Base-by-base conservation (phyloP, 768 basidiomycete genomes). In the Pleurotus citrinopileatus region DNA sequence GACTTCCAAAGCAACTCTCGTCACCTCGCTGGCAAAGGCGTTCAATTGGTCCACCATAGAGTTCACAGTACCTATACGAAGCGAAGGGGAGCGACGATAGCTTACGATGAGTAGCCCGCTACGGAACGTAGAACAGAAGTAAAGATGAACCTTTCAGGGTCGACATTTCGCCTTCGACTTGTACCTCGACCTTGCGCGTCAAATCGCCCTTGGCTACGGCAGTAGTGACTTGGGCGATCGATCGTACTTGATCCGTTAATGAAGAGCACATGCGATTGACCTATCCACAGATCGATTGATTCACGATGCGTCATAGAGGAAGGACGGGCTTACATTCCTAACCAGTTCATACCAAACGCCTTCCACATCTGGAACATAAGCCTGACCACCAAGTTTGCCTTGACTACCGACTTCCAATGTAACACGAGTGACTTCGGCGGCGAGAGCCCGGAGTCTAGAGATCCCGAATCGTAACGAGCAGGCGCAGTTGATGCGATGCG, bases 11-110 rank as follows among this genome's bases (percentile, higher is more conserved):
- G 92, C 91, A 42, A 95, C 87, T 57, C 89, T 77, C 3, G 85
- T 89, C 25, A 89, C 82, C 57, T 94, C 91, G 2, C 82, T 83
- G 13, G 92, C 89, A 64, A 94, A 94, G 4, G 87, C 89, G 60
- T 87, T 84, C 58, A 94, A 69, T 52, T 89, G 88, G 66, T 92
- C 91, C 66, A 94, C 91, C 93, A 96, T 96, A 15, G 86, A 87
- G 63, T 95, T 95, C 57, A 92, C 89, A 10, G 89, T 91, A 20
- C 80, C 74, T 76, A 26, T 25, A 6, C 4, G 15, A 32, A 29
- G 8, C 22, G n/a, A 47, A 25, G 9, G 46, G 10, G 9, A n/a
- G 52, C 15, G 8, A 50, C n/a, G 37, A 29, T 27, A 36, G 13
- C 8, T 13, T 17, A 22, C 29, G 1, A 25, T 40, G 65, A 34